phyloP scores from a whole-genome alignment of 2,329 filamentous ascomycete genomes.

The Rutstroemia sp. region DNA sequence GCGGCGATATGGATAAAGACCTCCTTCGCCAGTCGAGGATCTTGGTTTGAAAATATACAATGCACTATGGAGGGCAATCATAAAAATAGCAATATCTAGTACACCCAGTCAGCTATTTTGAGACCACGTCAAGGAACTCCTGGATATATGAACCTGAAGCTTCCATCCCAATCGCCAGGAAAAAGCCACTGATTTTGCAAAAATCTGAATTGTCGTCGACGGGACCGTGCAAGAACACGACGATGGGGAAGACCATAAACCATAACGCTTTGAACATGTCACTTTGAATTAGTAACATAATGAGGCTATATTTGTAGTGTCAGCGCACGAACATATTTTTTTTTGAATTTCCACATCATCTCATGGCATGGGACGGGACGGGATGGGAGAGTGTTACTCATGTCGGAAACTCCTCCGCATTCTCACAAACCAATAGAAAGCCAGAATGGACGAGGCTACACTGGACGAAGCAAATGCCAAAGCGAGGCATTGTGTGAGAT shows the following conservation, averaged over 20 bases:
- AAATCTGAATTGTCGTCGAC: constrained; percentile 46
- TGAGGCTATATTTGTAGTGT: constrained; percentile 44
- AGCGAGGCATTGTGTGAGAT: constrained; percentile 26
- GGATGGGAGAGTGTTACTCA: constrained; percentile 40
- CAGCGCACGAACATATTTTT: constrained; percentile 6
- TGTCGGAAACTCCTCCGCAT: constrained; percentile 71
- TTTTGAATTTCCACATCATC: not conserved
- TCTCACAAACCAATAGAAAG: constrained; percentile 64
- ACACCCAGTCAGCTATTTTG: not conserved
- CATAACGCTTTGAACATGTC: constrained; percentile 65
- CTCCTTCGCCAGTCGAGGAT: constrained; percentile 44
- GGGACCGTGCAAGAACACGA: constrained; percentile 45
- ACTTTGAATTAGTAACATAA: constrained; percentile 66
- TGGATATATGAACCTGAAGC: constrained; percentile 41
- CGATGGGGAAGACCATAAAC: constrained; percentile 58
- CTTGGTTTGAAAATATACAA: constrained; percentile 61
- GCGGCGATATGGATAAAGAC: constrained; percentile 60
- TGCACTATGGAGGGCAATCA: constrained; percentile 67
- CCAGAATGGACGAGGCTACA: constrained; percentile 45
- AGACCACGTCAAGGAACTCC: not conserved
- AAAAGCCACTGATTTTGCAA: constrained; percentile 63
- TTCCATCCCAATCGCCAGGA: constrained; percentile 59
- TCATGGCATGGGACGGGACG: not conserved
- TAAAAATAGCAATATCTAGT: constrained; percentile 58
- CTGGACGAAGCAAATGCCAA: constrained; percentile 44